Evolutionary conservation across 108 stramenopile species (phyloP), one percentile per base, ranked within the genome.

Genomic region (Skeletonema marinoi): DNA sequence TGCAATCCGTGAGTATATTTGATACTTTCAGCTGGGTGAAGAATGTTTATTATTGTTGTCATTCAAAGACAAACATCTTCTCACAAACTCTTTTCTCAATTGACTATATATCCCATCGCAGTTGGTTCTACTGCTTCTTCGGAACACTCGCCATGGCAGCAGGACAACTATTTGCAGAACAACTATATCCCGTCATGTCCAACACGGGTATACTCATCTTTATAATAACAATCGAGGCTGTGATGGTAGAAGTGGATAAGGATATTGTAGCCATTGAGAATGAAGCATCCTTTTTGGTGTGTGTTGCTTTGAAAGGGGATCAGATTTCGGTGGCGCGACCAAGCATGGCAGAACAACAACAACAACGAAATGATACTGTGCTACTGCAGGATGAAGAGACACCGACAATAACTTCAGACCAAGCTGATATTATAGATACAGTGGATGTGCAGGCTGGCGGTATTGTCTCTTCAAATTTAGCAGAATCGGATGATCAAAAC

Each of bases 201-300:
- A 86, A 86, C 68, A 38, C 71, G 0, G 86, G 86, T 16, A 36
- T 75, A 46, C 51, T 82, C 38, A 54, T 83, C n/a, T 80, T 80
- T 54, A 60, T 83, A 5, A 67, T 79, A 25, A 68, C 82, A 14
- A 71, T 86, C 12, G 35, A 84, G 58, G 42, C 68, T 8, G 44
- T 86, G 32, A 86, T 86, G 82, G 50, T 61, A 5, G 86, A 86
- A 74, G 82, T 86, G 5, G 86, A 86, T 44, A 86, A 84, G 32
- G 86, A 86, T 63, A 84, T 86, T 56, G 68, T 66, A 25, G 79
- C 79, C 10, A 83, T 74, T 11, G 51, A 61, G 16, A 69, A 86
- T 14, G 74, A 84, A 21, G 74, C 78, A 4, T 68, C 65, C 12
- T 86, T 86, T 60, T 67, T 86, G 30, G 78, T 72, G 6, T 75